A percentile compares a stretch with the other conserved stretches of the same genome.
phyloP scores from a whole-genome alignment of 73 alveolate genomes.

The Paramecium sexaurelia region DNA sequence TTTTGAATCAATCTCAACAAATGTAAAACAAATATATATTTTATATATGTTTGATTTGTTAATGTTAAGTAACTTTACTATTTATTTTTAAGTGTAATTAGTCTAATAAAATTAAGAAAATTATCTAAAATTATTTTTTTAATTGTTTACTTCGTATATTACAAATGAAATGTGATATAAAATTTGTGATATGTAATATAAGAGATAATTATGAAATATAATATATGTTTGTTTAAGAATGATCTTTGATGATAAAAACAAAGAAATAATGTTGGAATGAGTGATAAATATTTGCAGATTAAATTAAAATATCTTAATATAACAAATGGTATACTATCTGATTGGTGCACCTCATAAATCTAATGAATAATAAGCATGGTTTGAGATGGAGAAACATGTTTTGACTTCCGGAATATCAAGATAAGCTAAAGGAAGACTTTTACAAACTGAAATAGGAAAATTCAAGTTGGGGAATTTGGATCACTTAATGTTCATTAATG shows the following conservation, averaged over 20 bases:
- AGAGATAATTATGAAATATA: too few species aligned
- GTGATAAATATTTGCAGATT: neutral
- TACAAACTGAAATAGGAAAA: neutral
- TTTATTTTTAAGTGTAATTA: too few species aligned
- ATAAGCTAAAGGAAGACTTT: neutral
- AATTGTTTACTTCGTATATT: too few species aligned
- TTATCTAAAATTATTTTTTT: too few species aligned
- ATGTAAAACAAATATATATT: too few species aligned
- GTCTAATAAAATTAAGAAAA: too few species aligned
- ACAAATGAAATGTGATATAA: too few species aligned
- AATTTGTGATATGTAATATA: too few species aligned
- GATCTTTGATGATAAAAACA: neutral
- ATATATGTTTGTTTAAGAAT: neutral
- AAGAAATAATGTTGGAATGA: neutral
- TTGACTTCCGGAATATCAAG: neutral
- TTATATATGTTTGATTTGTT: too few species aligned
- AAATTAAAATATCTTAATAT: constrained; percentile 16
- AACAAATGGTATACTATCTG: constrained; percentile 37
- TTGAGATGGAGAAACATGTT: constrained; percentile 44
- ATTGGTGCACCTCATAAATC: constrained; percentile 51
- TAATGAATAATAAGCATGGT: neutral
- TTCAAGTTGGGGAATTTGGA: constrained; percentile 71
- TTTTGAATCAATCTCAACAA: too few species aligned
- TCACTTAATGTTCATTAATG: constrained; percentile 61
- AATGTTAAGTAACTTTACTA: too few species aligned